A percentile compares a stretch with the other conserved stretches of the same genome.
phyloP scores from a whole-genome alignment of 768 basidiomycete genomes.

The Dentipellis sp. region DNA sequence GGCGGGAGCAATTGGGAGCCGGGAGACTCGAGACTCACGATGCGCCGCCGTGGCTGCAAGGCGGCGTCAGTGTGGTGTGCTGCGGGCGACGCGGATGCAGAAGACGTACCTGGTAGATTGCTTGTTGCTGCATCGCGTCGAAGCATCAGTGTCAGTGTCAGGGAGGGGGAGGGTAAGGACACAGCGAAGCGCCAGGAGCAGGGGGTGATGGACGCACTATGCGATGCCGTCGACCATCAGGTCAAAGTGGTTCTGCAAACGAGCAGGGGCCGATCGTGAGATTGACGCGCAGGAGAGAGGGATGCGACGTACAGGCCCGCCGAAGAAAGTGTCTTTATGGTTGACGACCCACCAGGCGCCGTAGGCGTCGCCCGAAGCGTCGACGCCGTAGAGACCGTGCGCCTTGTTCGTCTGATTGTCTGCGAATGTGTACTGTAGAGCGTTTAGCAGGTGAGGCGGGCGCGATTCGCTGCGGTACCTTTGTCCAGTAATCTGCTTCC shows the following conservation, averaged over 20 bases:
- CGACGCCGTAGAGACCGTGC: slow-evolving; percentile 15
- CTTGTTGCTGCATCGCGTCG: neutral
- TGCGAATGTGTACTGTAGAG: slow-evolving; percentile 18
- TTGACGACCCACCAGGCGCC: slow-evolving; percentile 23
- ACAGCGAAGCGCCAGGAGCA: too few species aligned
- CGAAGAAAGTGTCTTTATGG: slow-evolving; percentile 19
- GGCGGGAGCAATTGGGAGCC: neutral
- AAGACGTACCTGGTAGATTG: neutral
- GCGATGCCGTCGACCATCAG: neutral
- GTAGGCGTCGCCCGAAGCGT: slow-evolving; percentile 7
- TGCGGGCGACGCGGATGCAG: neutral
- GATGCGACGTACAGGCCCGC: slow-evolving; percentile 11
- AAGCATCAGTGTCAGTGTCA: too few species aligned
- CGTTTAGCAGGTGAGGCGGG: neutral
- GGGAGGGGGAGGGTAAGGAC: too few species aligned
- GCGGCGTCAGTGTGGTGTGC: neutral
- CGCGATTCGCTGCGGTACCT: neutral
- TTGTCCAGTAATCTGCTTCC: neutral
- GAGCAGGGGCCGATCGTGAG: neutral
- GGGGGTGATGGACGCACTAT: neutral
- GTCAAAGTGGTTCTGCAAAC: neutral
- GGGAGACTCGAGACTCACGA: neutral
- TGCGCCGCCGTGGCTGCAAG: neutral
- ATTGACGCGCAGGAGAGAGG: neutral
- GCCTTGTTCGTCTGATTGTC: slow-evolving; percentile 25